Evolutionary conservation across 163 green algal genomes (phyloP).

Genomic region (Chloromonas sp.): DNA sequence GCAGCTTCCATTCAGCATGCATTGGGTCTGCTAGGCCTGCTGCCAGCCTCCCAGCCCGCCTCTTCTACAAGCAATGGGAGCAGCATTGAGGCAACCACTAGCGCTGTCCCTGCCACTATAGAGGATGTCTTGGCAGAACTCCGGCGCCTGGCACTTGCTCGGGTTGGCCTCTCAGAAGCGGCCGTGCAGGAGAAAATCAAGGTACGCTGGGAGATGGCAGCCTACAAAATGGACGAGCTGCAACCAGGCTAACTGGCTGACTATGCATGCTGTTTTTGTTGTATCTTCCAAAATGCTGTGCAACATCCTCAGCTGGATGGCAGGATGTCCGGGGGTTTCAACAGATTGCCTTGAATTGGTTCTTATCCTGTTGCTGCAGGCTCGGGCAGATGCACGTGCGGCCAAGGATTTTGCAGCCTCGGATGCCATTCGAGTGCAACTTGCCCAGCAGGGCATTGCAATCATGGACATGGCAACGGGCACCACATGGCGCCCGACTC

Average conservation of each 20-base stretch:
- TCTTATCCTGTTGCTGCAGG: conserved; percentile 3
- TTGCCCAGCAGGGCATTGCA: conserved; percentile 64
- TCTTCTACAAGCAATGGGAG: conserved; percentile 33
- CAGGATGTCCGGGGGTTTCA: too few species aligned
- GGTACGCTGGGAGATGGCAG: not conserved
- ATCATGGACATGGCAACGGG: conserved; percentile 75
- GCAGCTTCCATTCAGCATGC: not conserved
- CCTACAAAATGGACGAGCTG: not conserved
- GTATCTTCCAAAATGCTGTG: not conserved
- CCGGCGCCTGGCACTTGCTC: conserved; percentile 50
- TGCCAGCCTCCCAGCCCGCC: not conserved
- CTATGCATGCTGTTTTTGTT: not conserved
- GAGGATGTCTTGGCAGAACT: conserved; percentile 50
- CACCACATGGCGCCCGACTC: conserved; percentile 50
- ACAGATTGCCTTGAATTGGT: not conserved
- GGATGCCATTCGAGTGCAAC: conserved; percentile 66
- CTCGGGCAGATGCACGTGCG: conserved; percentile 26
- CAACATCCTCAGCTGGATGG: too few species aligned
- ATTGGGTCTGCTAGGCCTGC: conserved; percentile 9
- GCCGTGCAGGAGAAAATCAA: conserved; percentile 9
- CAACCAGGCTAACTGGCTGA: not conserved
- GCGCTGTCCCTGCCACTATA: not conserved
- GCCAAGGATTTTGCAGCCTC: conserved; percentile 80
- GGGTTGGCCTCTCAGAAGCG: conserved; percentile 58
- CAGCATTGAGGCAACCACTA: conserved; percentile 4